These are phyloP conservation scores for Phialophora expanda DNA, from an alignment of 2,329 filamentous ascomycete genomes.

Conservation along the genomic window DNA sequence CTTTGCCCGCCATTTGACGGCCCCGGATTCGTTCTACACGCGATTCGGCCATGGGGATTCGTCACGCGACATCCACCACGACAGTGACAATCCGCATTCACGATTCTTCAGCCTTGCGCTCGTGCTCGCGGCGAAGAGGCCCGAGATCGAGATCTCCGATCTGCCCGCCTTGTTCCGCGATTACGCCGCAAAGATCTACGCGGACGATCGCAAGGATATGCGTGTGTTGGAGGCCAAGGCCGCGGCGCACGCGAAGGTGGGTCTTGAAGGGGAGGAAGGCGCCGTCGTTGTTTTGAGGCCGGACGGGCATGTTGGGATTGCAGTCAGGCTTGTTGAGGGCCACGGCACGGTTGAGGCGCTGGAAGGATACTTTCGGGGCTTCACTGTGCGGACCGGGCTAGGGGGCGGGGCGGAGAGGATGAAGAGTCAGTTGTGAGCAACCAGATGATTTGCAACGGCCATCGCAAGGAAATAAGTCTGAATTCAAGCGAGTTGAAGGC, in stretches of 20 bases:
- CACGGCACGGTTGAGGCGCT: slow-evolving; percentile 78
- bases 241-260: slow-evolving; percentile 85
- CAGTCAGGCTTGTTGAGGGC: slow-evolving; percentile 75
- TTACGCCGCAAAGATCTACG: slow-evolving; percentile 83
- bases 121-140: slow-evolving; percentile 71
- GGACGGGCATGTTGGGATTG: slow-evolving; percentile 83
- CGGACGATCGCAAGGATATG: slow-evolving; percentile 78
- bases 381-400: slow-evolving; percentile 20
- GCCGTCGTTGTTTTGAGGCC: slow-evolving; percentile 84
- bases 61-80: slow-evolving; percentile 73
- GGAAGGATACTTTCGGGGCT: slow-evolving; percentile 72
- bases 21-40: slow-evolving; percentile 73
- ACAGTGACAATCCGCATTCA: slow-evolving; percentile 83
- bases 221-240: slow-evolving; percentile 72
- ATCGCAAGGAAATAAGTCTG: neutral
- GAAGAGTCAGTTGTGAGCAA: slow-evolving; percentile 25
- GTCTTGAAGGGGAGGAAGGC: slow-evolving; percentile 61
- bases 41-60: slow-evolving; percentile 52
- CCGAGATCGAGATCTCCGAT: slow-evolving; percentile 73
- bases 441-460: neutral
- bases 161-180: slow-evolving; percentile 73
- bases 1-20: slow-evolving; percentile 68
- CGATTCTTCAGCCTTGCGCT: slow-evolving; percentile 79
- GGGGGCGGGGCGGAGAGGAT: slow-evolving; percentile 27
- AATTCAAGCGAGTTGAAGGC: neutral